Percentiles rank a stretch among this genome's conserved stretches.
These are phyloP conservation scores for Podospora tetraspora DNA, from an alignment of 495 filamentous ascomycete species.

Conservation along the genomic window DNA sequence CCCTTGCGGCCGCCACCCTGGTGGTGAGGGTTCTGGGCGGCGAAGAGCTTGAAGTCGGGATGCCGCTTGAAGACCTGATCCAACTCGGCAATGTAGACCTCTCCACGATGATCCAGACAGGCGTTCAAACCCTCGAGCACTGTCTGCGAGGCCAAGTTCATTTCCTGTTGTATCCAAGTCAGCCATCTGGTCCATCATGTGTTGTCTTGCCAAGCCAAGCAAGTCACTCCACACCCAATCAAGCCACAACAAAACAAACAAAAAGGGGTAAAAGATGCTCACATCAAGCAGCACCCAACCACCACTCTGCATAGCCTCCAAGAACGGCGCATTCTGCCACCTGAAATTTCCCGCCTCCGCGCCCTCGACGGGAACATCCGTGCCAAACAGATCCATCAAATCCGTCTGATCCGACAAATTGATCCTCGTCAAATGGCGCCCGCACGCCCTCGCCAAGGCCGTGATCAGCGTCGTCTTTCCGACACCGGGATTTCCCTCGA, in stretches of 20 bases:
- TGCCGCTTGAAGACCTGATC: constrained; percentile 89
- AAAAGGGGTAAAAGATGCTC: constrained; percentile 4
- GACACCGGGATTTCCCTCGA: constrained; percentile 95
- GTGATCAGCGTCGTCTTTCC: constrained; percentile 92
- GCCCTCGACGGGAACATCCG: constrained; percentile 90
- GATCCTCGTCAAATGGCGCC: constrained; percentile 79
- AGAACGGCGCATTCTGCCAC: constrained; percentile 93
- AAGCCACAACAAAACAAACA: background rate
- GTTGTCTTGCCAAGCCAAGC: background rate
- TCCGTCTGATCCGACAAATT: constrained; percentile 98
- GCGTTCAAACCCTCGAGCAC: constrained; percentile 96
- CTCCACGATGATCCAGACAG: constrained; percentile 93
- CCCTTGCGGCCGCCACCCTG: constrained; percentile 96
- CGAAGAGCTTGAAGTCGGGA: constrained; percentile 85
- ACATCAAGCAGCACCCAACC: constrained; percentile 89
- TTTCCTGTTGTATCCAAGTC: constrained; percentile 49
- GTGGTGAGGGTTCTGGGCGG: constrained; percentile 95
- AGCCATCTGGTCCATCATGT: background rate
- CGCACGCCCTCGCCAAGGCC: constrained; percentile 71
- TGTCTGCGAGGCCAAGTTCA: constrained; percentile 97
- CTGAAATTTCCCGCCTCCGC: constrained; percentile 79
- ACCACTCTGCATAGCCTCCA: constrained; percentile 91
- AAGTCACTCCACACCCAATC: background rate
- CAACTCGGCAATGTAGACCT: constrained; percentile 91
- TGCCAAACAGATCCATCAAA: constrained; percentile 94